These are phyloP conservation scores for Styphnolobium japonicum DNA, from an alignment of 306 rosid species.

Conservation along the genomic window DNA sequence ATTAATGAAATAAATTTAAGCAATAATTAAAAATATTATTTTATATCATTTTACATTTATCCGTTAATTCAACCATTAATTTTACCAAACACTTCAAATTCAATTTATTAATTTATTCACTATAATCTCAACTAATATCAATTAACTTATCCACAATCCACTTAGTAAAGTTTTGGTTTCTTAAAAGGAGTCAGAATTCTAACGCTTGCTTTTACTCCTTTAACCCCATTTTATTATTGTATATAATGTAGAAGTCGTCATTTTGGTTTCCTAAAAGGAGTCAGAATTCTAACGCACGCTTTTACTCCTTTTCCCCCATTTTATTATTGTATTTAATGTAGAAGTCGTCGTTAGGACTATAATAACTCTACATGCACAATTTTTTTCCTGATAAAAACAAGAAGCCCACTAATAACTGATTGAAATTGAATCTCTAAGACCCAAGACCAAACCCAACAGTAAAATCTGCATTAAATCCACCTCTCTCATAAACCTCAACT, in stretches of 20 bases:
- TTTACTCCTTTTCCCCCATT: constrained; percentile 30
- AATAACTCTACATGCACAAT: constrained; percentile 1
- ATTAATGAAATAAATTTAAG: too few relatives aligned
- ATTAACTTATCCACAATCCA: too few relatives aligned
- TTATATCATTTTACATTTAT: too few relatives aligned
- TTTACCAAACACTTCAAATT: too few relatives aligned
- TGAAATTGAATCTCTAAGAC: constrained; percentile 21
- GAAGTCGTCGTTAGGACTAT: not conserved
- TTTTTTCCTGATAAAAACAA: not conserved
- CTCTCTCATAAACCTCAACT: constrained; percentile 25
- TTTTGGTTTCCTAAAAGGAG: constrained; percentile 58
- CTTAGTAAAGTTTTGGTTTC: constrained; percentile 50
- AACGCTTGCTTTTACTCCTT: constrained; percentile 44
- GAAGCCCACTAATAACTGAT: constrained; percentile 32
- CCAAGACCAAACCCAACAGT: constrained; percentile 32
- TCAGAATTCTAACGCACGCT: constrained; percentile 55
- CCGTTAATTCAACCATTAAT: too few relatives aligned
- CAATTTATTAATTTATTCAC: too few relatives aligned
- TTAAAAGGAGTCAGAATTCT: constrained; percentile 44
- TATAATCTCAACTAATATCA: too few relatives aligned
- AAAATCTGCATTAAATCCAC: constrained; percentile 15
- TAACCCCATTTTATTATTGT: not conserved
- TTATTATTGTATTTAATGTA: constrained; percentile 18
- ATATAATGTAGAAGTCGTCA: not conserved
- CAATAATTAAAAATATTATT: too few relatives aligned